A percentile compares a stretch with the other conserved stretches of the same genome.
Evolutionary conservation across 169 alveolate genomes (phyloP).

Genomic region (Miamiensis avidus): DNA sequence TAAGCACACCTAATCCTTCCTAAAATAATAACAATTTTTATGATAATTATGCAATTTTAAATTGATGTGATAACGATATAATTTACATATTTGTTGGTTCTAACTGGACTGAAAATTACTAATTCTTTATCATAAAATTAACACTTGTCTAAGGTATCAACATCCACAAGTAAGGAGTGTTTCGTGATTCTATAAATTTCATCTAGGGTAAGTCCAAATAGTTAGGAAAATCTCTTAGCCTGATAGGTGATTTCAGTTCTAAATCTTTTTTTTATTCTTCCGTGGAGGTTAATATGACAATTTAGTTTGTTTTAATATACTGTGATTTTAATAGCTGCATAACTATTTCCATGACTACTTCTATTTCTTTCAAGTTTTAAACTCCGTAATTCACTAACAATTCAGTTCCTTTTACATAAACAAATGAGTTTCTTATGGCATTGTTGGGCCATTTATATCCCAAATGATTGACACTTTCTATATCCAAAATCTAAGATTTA

Average conservation of each 20-base stretch:
- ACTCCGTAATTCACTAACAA: background rate
- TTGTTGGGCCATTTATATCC: conserved; percentile 19
- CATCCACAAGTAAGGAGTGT: conserved; percentile 4
- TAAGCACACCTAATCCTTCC: conserved; percentile 15
- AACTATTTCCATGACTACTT: conserved; percentile 21
- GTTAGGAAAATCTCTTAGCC: conserved; percentile 11
- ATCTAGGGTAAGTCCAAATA: conserved; percentile 7
- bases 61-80: background rate
- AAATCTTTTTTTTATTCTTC: conserved; percentile 20
- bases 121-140: conserved; percentile 13
- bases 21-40: background rate
- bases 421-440: background rate
- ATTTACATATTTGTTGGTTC: conserved; percentile 26
- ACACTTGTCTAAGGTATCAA: conserved; percentile 7
- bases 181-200: conserved; percentile 19
- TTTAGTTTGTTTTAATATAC: background rate
- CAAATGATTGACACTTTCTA: background rate
- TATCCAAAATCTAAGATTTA: background rate
- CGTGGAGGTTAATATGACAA: background rate
- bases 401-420: conserved; percentile 13
- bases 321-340: background rate
- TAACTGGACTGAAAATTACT: conserved; percentile 1
- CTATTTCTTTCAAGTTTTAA: conserved; percentile 8
- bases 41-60: background rate
- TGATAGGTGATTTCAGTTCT: conserved; percentile 13